These are phyloP conservation scores for Penicillium silybi DNA, from an alignment of 495 filamentous ascomycete genomes.

Conservation along the genomic window DNA sequence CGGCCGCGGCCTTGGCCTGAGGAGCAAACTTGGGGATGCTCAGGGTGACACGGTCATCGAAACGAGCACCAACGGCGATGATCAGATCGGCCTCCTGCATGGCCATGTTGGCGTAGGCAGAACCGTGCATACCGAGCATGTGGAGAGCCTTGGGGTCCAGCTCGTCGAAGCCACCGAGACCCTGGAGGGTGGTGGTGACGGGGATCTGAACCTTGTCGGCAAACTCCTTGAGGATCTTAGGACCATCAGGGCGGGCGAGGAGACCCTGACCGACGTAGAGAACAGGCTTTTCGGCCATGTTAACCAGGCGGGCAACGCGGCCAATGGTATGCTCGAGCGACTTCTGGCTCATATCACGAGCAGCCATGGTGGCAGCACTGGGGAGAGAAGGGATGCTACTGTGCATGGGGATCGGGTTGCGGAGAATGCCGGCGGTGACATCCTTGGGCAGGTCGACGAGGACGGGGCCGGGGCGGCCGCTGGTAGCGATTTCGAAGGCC, in stretches of 20 bases:
- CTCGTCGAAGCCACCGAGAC: slow-evolving; percentile 59
- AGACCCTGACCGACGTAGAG: slow-evolving; percentile 61
- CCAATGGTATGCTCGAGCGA: slow-evolving; percentile 47
- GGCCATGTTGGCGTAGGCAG: slow-evolving; percentile 61
- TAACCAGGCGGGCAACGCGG: slow-evolving; percentile 52
- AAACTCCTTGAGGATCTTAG: slow-evolving; percentile 51
- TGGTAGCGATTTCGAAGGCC: slow-evolving; percentile 61
- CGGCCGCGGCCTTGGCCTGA: slow-evolving; percentile 52
- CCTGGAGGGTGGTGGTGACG: slow-evolving; percentile 64
- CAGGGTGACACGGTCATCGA: slow-evolving; percentile 60
- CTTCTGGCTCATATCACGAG: slow-evolving; percentile 43
- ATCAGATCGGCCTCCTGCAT: slow-evolving; percentile 64
- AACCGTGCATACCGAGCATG: slow-evolving; percentile 66
- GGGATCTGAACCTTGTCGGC: slow-evolving; percentile 56
- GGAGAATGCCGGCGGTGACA: slow-evolving; percentile 50
- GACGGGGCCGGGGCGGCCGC: slow-evolving; percentile 58
- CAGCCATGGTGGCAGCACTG: slow-evolving; percentile 55
- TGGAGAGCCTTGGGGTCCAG: slow-evolving; percentile 55
- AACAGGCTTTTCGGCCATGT: slow-evolving; percentile 56
- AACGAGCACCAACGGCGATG: slow-evolving; percentile 60
- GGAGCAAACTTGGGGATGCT: slow-evolving; percentile 54
- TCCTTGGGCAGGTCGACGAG: slow-evolving; percentile 61
- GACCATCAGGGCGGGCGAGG: slow-evolving; percentile 48
- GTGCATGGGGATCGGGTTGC: slow-evolving; percentile 51
- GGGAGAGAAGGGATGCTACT: slow-evolving; percentile 55